Conservation (phyloP, 2,329 filamentous ascomycete species). For the Venturia oleaginea region DNA sequence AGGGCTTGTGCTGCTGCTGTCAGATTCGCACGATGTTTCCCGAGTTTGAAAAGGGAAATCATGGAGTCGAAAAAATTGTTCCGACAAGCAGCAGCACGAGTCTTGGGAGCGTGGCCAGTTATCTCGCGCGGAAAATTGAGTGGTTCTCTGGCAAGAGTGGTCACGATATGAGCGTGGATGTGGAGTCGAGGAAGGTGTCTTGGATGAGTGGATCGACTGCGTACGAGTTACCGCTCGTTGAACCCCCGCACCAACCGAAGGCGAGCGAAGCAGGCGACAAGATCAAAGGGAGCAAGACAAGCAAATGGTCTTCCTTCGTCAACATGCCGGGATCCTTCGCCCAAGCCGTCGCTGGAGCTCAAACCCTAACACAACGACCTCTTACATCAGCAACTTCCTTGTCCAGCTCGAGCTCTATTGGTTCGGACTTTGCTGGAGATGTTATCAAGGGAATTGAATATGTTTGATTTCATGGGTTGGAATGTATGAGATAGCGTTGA, state of each 20-base stretch:
- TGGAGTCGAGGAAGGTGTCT: background rate
- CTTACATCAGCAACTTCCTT: background rate
- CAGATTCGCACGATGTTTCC: slow-evolving; percentile 24
- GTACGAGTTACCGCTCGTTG: background rate
- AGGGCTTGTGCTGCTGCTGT: slow-evolving; percentile 33
- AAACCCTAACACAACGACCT: background rate
- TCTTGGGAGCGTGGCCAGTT: background rate
- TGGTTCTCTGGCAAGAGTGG: background rate
- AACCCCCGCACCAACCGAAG: background rate
- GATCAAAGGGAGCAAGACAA: background rate
- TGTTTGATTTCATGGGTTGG: background rate
- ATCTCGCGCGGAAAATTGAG: background rate
- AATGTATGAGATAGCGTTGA: background rate
- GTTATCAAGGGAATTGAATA: background rate
- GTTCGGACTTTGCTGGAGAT: background rate
- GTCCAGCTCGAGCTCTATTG: background rate
- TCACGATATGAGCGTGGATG: background rate
- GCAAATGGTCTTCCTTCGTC: background rate
- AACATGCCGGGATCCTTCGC: slow-evolving; percentile 3
- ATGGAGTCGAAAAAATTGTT: background rate
- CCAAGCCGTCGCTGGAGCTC: background rate
- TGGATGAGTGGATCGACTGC: background rate
- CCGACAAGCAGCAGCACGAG: background rate
- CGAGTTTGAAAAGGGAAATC: background rate
- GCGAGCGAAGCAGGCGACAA: background rate